Conservation (phyloP, 805 yeast species). For the Candida ipomoeae region DNA sequence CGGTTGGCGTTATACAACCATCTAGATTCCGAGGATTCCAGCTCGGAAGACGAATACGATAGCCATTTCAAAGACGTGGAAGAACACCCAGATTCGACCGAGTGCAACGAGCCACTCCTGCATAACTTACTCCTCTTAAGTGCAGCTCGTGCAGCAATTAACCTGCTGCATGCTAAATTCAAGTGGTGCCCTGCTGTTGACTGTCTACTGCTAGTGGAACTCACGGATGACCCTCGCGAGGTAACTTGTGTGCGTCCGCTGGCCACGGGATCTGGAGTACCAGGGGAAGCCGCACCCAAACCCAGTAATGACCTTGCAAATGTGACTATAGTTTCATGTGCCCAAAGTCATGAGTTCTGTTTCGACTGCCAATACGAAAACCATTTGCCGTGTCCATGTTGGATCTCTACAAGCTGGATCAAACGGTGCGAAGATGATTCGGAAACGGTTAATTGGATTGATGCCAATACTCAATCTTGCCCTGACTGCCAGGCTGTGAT, state of each 20-base stretch:
- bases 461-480: constrained; percentile 79
- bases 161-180: constrained; percentile 34
- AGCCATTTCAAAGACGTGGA: not conserved
- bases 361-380: constrained; percentile 68
- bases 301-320: constrained; percentile 13
- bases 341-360: constrained; percentile 68
- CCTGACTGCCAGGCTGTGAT: constrained; percentile 76
- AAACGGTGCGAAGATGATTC: constrained; percentile 80
- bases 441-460: constrained; percentile 84
- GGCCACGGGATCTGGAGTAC: not conserved
- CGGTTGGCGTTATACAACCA: constrained; percentile 1
- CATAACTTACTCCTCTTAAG: constrained; percentile 9
- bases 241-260: constrained; percentile 16
- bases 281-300: constrained; percentile 2
- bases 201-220: constrained; percentile 57
- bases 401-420: constrained; percentile 65
- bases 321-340: constrained; percentile 70
- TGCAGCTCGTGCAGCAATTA: constrained; percentile 13
- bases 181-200: constrained; percentile 87
- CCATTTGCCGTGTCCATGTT: constrained; percentile 85
- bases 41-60: constrained; percentile 3
- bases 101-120: constrained; percentile 8
- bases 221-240: constrained; percentile 10
- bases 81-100: not conserved
- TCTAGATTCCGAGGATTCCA: not conserved